phyloP scores from a whole-genome alignment of 140 eudicot species.

The Ambrosia hybrid region DNA sequence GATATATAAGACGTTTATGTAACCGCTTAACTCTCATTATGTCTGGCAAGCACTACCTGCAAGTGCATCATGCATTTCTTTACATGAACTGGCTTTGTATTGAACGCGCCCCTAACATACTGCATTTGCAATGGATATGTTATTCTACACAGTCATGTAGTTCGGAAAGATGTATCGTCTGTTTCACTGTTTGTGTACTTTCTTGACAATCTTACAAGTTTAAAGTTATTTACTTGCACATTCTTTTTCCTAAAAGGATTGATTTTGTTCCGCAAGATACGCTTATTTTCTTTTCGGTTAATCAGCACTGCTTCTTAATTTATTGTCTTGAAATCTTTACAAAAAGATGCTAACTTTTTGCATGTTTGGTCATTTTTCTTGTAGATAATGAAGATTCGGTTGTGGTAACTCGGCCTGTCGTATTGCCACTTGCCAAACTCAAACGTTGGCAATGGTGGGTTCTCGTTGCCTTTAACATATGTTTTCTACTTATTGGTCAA shows the following conservation, averaged over 20 bases:
- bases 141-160: no score
- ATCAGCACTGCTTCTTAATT: background rate
- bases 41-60: no score
- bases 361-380: constrained; percentile 14
- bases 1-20: background rate
- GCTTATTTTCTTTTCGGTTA: background rate
- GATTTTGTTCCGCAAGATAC: constrained; percentile 2
- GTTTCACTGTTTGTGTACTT: no score
- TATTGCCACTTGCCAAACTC: constrained; percentile 38
- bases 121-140: background rate
- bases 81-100: background rate
- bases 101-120: background rate
- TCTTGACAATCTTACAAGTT: background rate
- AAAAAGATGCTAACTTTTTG: constrained; percentile 4
- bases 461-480: constrained; percentile 56
- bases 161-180: no score
- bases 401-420: constrained; percentile 22
- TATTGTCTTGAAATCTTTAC: background rate
- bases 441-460: constrained; percentile 80
- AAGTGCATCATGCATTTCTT: no score
- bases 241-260: background rate
- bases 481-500: constrained; percentile 78
- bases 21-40: no score
- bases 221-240: background rate
- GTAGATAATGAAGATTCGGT: constrained; percentile 50